Evolutionary conservation across 352 stramenopile species (phyloP).

Genomic region (Phytopythium delawarense): DNA sequence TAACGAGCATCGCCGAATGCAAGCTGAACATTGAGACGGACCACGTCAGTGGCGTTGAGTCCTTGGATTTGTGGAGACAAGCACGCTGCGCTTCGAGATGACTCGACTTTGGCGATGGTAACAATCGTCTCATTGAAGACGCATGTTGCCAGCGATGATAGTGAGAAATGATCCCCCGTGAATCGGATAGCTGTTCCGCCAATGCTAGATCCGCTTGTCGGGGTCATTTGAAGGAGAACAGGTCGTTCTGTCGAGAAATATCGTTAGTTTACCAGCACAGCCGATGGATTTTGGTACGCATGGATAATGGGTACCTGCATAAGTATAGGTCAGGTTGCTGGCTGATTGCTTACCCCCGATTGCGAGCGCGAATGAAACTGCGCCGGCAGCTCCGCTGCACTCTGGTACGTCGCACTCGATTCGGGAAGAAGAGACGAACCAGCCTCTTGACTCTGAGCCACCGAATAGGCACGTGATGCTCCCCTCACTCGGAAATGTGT

Average conservation of each 20-base stretch:
- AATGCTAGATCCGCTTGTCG: slow-evolving; percentile 18
- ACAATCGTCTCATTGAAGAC: slow-evolving; percentile 36
- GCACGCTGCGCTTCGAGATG: slow-evolving; percentile 21
- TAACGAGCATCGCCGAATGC: slow-evolving; percentile 22
- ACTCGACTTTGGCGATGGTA: slow-evolving; percentile 20
- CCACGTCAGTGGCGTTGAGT: background rate
- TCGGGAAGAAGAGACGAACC: slow-evolving; percentile 20
- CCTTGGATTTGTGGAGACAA: slow-evolving; percentile 19
- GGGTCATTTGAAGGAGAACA: slow-evolving; percentile 20
- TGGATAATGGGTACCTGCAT: slow-evolving; percentile 30
- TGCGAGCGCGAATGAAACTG: slow-evolving; percentile 38
- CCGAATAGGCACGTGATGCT: slow-evolving; percentile 35
- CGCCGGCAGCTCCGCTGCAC: background rate
- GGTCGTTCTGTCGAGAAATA: slow-evolving; percentile 28
- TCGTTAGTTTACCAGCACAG: background rate
- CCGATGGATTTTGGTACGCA: background rate
- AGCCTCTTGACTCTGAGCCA: slow-evolving; percentile 10
- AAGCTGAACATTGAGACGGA: slow-evolving; percentile 19
- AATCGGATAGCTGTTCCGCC: slow-evolving; percentile 24
- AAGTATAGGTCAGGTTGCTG: slow-evolving; percentile 28
- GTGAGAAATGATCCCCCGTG: slow-evolving; percentile 29
- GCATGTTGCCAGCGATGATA: slow-evolving; percentile 20
- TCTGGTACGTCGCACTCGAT: slow-evolving; percentile 23
- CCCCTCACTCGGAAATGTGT: slow-evolving; percentile 23
- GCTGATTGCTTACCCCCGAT: slow-evolving; percentile 59